A percentile compares a stretch with the other conserved stretches of the same genome.
Evolutionary conservation across 257 asterid species (phyloP).

Genomic region (Lantana camara): DNA sequence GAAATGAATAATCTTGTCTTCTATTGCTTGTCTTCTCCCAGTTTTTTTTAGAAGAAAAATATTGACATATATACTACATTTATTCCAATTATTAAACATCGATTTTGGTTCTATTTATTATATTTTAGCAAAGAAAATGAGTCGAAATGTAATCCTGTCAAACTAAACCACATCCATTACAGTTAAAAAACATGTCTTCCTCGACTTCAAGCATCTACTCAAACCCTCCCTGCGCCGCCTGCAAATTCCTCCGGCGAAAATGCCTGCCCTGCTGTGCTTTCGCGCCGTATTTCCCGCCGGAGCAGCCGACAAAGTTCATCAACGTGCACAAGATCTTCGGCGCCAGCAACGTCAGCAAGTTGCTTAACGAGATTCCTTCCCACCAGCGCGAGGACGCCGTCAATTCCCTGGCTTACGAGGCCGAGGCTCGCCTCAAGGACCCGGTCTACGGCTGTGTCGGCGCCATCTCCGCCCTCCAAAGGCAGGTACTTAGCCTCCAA

Average conservation of each 20-base stretch:
- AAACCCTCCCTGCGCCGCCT: constrained; percentile 88
- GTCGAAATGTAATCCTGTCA: too few relatives aligned
- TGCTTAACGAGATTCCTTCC: constrained; percentile 61
- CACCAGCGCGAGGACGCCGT: constrained; percentile 81
- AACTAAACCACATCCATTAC: too few relatives aligned
- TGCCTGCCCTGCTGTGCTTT: constrained; percentile 68
- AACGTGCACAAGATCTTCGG: constrained; percentile 80
- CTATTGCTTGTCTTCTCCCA: too few relatives aligned
- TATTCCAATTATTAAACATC: too few relatives aligned
- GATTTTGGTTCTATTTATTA: too few relatives aligned
- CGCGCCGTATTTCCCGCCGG: constrained; percentile 77
- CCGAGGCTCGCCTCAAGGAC: constrained; percentile 71
- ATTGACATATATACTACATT: too few relatives aligned
- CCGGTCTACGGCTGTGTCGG: constrained; percentile 87
- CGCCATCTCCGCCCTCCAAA: constrained; percentile 67
- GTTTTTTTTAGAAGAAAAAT: too few relatives aligned
- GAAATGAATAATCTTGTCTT: too few relatives aligned
- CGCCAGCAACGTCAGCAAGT: constrained; percentile 76
- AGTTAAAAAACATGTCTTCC: constrained; percentile 49
- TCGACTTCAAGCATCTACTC: constrained; percentile 48
- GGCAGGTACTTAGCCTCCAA: constrained; percentile 62
- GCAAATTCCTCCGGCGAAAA: constrained; percentile 75
- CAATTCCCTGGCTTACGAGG: constrained; percentile 77
- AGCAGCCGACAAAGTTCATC: constrained; percentile 68
- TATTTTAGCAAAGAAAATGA: too few relatives aligned